Evolutionary conservation across 78 protist genomes (phyloP).

Genomic region (Speleostelium caveatum): DNA sequence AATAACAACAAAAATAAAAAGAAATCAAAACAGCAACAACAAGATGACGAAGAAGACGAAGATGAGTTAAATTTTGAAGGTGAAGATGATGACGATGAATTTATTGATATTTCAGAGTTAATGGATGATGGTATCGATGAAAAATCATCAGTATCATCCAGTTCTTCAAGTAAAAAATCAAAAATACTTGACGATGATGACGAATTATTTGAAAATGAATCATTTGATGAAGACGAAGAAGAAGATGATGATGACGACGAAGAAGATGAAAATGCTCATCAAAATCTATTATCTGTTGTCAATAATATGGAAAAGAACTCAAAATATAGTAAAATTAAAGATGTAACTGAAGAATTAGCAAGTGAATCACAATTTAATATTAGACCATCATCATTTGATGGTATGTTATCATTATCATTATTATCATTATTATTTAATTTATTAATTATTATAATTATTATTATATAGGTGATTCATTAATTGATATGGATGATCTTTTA

Average conservation of each 20-base stretch:
- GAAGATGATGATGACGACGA: background rate
- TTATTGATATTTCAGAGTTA: slow-evolving; percentile 40
- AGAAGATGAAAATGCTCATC: background rate
- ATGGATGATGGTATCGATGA: slow-evolving; percentile 33
- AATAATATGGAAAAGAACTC: background rate
- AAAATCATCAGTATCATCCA: slow-evolving; percentile 14
- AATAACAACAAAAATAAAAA: background rate
- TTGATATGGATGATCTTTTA: slow-evolving; percentile 22
- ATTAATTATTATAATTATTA: too few relatives aligned
- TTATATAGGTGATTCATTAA: slow-evolving; percentile 9
- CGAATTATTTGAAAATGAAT: slow-evolving; percentile 21
- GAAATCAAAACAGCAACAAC: background rate
- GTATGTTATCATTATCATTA: too few relatives aligned
- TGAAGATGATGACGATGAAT: slow-evolving; percentile 50
- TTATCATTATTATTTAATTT: too few relatives aligned
- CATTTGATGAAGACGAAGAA: slow-evolving; percentile 21
- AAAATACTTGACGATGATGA: slow-evolving; percentile 1
- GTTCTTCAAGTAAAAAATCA: background rate
- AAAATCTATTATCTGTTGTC: slow-evolving; percentile 22
- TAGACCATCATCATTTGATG: slow-evolving; percentile 12
- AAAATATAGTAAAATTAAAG: slow-evolving; percentile 15
- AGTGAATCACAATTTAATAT: slow-evolving; percentile 41
- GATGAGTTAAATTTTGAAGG: slow-evolving; percentile 26
- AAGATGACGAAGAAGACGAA: background rate
- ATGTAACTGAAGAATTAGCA: slow-evolving; percentile 40